Base-by-base conservation (phyloP, 2,329 filamentous ascomycete genomes). In the Teratosphaeria epicoccoides region DNA sequence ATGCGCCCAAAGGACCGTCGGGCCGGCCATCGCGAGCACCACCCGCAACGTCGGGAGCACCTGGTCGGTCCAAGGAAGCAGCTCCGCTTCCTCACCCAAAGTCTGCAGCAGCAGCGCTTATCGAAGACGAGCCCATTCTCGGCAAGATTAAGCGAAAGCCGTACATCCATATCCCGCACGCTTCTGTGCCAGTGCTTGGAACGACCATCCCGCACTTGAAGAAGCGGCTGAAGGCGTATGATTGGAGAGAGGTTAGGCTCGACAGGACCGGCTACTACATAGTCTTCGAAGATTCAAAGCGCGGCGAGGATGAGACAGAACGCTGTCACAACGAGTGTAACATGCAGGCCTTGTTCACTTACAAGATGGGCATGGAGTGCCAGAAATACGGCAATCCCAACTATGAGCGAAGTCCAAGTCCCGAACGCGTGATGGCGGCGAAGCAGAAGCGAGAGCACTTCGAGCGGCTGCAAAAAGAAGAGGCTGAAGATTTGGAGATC, bases 261-360 rank as follows among this genome's bases (percentile, higher is more conserved):
- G 93, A 98, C 66, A 81, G 81, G 53, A 85, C 82, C 0, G 93
- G 93, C 0, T 98, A 96, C 68, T 97, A 88, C 66, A 82, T 97
- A 49, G 76, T 89, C n/a, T 98, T 98, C 63, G 81, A 87, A 48
- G 85, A 91, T 61, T 87, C 82, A 1, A 79, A 80, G 50, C 75
- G 78, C 7, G 91, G 91, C 2, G 84, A 89, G 61, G 76, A 83
- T 51, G 89, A 96, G 69, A 84, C 88, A 0, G 84, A 87, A 59
- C 79, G 86, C 55, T 96, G 90, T 66, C 90, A 82, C 67, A 77
- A 81, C 50, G 79, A 83, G 49, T 89, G 87, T 58, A 84, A 96
- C 66, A 84, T 86, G 66, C 84, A 85, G 43, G 80, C 86, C 5
- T 81, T 98, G 57, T 98, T 98, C 72, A 96, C 86, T 1, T 97